Evolutionary conservation across 257 asterid genomes (phyloP).

Genomic region (Fraxinus quadrangulata): DNA sequence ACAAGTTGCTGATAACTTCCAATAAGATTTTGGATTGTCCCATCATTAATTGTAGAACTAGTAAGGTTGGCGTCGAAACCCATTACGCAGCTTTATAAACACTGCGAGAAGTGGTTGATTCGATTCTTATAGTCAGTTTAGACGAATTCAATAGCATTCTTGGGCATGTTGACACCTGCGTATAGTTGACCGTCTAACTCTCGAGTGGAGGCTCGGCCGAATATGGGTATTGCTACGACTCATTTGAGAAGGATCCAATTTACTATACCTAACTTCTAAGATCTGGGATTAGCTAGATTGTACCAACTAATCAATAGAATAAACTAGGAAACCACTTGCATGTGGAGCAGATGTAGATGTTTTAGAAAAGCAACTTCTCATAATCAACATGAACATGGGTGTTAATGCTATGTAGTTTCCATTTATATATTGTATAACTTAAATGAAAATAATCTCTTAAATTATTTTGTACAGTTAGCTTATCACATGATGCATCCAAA

Average conservation of each 20-base stretch:
- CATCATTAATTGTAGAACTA: too few species aligned
- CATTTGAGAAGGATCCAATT: neutral
- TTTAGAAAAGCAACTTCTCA: constrained; percentile 28
- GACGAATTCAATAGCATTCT: too few species aligned
- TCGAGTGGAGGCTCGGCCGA: neutral
- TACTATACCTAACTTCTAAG: neutral
- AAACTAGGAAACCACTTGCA: constrained; percentile 29
- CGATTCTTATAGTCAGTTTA: too few species aligned
- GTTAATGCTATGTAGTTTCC: constrained; percentile 39
- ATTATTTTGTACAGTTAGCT: constrained; percentile 28
- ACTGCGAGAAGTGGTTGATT: too few species aligned
- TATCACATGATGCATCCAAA: constrained; percentile 40
- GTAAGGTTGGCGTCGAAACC: too few species aligned
- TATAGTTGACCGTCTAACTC: too few species aligned
- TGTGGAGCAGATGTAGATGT: constrained; percentile 43
- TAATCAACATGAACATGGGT: constrained; percentile 46
- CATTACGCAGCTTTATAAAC: too few species aligned
- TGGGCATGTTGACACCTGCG: too few species aligned
- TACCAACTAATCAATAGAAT: neutral
- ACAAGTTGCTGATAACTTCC: too few species aligned
- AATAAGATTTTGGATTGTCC: too few species aligned
- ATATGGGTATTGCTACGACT: too few species aligned
- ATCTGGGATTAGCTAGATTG: neutral
- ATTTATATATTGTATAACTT: constrained; percentile 29
- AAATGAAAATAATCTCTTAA: neutral